Percentiles rank a stretch among this genome's conserved stretches.
These are phyloP conservation scores for Paecilomyces fulvus DNA, from an alignment of 2,329 filamentous ascomycete species.

Conservation along the genomic window DNA sequence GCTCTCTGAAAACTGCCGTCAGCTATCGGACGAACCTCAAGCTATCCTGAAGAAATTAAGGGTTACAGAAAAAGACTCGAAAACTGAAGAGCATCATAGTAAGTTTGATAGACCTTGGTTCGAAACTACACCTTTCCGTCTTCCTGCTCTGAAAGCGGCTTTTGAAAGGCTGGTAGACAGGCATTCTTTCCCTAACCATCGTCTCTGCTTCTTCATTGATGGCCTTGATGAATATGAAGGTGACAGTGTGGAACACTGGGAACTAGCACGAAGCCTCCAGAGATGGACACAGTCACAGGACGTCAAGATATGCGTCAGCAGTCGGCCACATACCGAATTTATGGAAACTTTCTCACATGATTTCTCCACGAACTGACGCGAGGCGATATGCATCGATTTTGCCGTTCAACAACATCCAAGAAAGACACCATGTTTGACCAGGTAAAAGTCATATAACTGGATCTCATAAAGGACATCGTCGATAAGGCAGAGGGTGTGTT, in stretches of 20 bases:
- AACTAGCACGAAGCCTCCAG: conserved; percentile 3
- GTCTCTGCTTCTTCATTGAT: conserved; percentile 13
- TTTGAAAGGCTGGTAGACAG: conserved; percentile 3
- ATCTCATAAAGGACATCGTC: conserved; percentile 1
- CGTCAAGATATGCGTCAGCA: conserved; percentile 7
- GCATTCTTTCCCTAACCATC: neutral
- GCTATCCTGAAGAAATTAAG: conserved; percentile 4
- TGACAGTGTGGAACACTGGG: conserved; percentile 6
- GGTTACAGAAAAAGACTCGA: conserved; percentile 5
- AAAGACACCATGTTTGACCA: conserved; percentile 4
- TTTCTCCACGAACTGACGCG: conserved; percentile 4
- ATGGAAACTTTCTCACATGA: conserved; percentile 2
- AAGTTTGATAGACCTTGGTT: conserved; percentile 2
- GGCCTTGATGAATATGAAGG: conserved; percentile 14
- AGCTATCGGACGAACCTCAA: neutral
- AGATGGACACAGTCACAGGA: conserved; percentile 1
- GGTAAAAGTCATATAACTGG: neutral
- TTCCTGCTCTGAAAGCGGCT: conserved; percentile 4
- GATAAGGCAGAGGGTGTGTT: conserved; percentile 15
- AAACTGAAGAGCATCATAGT: conserved; percentile 11
- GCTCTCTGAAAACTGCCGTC: conserved; percentile 1
- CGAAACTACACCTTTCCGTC: neutral
- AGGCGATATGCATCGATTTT: conserved; percentile 5
- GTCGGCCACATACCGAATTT: conserved; percentile 5
- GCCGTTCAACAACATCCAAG: conserved; percentile 2